Evolutionary conservation across 352 stramenopile genomes (phyloP).

Genomic region (Globisporangium mamillatum): DNA sequence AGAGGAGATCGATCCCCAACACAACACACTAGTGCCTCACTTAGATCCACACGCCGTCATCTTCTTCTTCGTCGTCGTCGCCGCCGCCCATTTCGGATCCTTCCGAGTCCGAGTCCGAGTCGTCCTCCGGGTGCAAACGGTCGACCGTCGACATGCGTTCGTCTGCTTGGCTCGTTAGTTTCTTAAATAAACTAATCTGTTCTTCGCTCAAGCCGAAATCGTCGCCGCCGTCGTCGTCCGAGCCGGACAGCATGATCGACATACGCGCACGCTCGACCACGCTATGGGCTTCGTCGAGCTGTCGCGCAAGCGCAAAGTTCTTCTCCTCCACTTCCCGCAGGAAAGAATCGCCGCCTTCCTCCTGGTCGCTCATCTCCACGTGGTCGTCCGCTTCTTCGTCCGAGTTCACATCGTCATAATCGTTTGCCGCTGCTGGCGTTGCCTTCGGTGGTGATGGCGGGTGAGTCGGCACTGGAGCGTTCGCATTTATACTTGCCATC

Average conservation of each 20-base stretch:
- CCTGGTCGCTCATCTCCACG: constrained; percentile 62
- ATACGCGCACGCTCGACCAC: constrained; percentile 81
- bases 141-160: constrained; percentile 86
- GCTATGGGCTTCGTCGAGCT: constrained; percentile 80
- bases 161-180: constrained; percentile 84
- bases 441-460: constrained; percentile 20
- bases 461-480: constrained; percentile 22
- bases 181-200: constrained; percentile 91
- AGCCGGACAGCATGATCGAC: constrained; percentile 83
- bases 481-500: constrained; percentile 18
- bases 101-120: constrained; percentile 78
- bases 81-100: constrained; percentile 38
- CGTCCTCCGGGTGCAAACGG: constrained; percentile 68
- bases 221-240: constrained; percentile 64
- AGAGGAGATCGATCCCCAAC: constrained; percentile 10
- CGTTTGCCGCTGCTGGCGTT: constrained; percentile 40
- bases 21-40: constrained; percentile 3
- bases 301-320: constrained; percentile 81
- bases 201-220: constrained; percentile 68
- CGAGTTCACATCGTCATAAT: constrained; percentile 78
- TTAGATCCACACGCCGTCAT: constrained; percentile 88
- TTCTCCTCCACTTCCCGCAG: constrained; percentile 78
- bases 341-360: constrained; percentile 43
- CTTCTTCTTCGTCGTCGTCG: constrained; percentile 53
- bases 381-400: constrained; percentile 82